phyloP scores from a whole-genome alignment of 129 eudicot genomes.

The Flaveria trinervia region DNA sequence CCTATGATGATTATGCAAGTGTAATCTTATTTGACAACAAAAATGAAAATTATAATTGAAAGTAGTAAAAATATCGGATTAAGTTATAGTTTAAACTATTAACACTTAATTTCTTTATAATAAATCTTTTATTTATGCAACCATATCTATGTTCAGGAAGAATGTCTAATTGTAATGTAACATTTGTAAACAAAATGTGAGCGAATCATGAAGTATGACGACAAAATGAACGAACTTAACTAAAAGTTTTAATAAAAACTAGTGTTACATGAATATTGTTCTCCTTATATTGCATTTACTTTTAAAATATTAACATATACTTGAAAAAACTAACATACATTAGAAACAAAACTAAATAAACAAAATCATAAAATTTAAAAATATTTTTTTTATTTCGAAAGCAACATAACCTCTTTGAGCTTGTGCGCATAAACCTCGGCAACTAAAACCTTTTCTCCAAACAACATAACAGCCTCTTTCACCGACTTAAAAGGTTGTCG shows the following conservation, averaged over 20 bases:
- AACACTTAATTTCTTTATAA: background rate
- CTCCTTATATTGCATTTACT: too few relatives aligned
- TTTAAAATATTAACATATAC: background rate
- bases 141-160: background rate
- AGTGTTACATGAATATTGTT: too few relatives aligned
- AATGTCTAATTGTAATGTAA: background rate
- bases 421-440: constrained; percentile 70
- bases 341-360: too few relatives aligned
- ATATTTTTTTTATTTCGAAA: too few relatives aligned
- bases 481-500: constrained; percentile 79
- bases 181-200: background rate
- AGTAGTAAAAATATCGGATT: too few relatives aligned
- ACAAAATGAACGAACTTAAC: too few relatives aligned
- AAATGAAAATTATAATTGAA: too few relatives aligned
- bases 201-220: background rate
- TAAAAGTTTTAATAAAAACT: too few relatives aligned
- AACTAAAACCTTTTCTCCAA: constrained; percentile 79
- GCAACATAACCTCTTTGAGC: constrained; percentile 66
- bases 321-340: background rate
- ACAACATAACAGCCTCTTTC: constrained; percentile 65
- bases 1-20: too few relatives aligned
- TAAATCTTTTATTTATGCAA: background rate
- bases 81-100: too few relatives aligned
- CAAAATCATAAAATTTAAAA: background rate
- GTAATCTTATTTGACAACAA: too few relatives aligned